A percentile compares a stretch with the other conserved stretches of the same genome.
phyloP scores from a whole-genome alignment of 1,139 yeast genomes.

The Taphrina confusa region DNA sequence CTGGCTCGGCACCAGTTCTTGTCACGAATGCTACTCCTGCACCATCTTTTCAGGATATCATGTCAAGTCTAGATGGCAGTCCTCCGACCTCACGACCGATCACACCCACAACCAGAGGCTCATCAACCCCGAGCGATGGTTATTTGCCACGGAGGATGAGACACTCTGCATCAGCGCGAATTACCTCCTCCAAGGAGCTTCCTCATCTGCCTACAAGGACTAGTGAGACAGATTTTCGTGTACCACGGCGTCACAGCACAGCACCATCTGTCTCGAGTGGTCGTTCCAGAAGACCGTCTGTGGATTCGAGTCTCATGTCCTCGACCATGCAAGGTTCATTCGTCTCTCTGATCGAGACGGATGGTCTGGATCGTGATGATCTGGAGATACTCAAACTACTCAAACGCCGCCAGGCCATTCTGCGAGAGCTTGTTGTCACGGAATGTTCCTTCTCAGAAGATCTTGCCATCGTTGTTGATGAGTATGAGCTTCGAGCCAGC shows the following conservation, averaged over 20 bases:
- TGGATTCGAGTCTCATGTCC: neutral
- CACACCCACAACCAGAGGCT: neutral
- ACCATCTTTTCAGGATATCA: slow-evolving; percentile 19
- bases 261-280: slow-evolving; percentile 2
- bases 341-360: slow-evolving; percentile 8
- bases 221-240: neutral
- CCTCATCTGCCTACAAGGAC: neutral
- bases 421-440: slow-evolving; percentile 31
- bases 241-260: slow-evolving; percentile 10
- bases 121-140: neutral
- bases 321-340: slow-evolving; percentile 7
- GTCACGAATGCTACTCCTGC: neutral
- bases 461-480: slow-evolving; percentile 21
- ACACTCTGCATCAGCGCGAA: neutral
- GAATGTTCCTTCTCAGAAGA: slow-evolving; percentile 28
- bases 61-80: slow-evolving; percentile 2
- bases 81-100: neutral
- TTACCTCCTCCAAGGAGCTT: neutral
- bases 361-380: slow-evolving; percentile 10
- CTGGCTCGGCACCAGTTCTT: neutral
- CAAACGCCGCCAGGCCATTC: slow-evolving; percentile 28
- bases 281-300: neutral
- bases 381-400: slow-evolving; percentile 13
- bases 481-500: slow-evolving; percentile 8
- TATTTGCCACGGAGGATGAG: neutral